These are phyloP conservation scores for Mycena leptocephala DNA, from an alignment of 768 basidiomycete species.

Conservation along the genomic window DNA sequence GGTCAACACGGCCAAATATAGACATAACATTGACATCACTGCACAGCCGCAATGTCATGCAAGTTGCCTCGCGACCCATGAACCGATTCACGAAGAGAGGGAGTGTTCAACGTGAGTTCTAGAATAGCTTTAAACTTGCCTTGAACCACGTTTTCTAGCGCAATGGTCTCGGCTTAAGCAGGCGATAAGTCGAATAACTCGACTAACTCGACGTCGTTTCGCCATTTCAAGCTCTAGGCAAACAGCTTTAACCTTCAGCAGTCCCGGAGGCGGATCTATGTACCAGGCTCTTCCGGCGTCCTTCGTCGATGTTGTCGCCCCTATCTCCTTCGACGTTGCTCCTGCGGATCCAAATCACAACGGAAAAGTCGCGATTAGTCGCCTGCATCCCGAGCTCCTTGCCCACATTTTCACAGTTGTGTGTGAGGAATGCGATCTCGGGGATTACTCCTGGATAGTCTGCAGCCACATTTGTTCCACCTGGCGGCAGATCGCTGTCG, in stretches of 20 bases:
- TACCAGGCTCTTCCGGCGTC: background rate
- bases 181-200: background rate
- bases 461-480: conserved; percentile 28
- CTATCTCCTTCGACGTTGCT: background rate
- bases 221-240: too few relatives aligned
- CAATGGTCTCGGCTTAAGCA: background rate
- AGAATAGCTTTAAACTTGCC: background rate
- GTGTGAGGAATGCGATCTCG: background rate
- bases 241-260: background rate
- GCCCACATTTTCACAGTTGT: conserved; percentile 20
- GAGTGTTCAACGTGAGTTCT: background rate
- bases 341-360: conserved; percentile 15
- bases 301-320: too few relatives aligned
- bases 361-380: conserved; percentile 9
- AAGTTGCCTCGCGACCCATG: too few relatives aligned
- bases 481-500: conserved; percentile 25
- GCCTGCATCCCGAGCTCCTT: conserved; percentile 25
- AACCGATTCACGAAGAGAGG: background rate
- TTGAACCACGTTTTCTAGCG: background rate
- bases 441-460: conserved; percentile 16
- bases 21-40: too few relatives aligned
- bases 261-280: background rate
- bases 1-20: too few relatives aligned
- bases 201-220: background rate
- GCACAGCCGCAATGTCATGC: too few relatives aligned